Percentiles rank a stretch among this genome's conserved stretches.
Evolutionary conservation across 108 stramenopile genomes (phyloP).

Genomic region (Cyclotella choctawhatcheeana): DNA sequence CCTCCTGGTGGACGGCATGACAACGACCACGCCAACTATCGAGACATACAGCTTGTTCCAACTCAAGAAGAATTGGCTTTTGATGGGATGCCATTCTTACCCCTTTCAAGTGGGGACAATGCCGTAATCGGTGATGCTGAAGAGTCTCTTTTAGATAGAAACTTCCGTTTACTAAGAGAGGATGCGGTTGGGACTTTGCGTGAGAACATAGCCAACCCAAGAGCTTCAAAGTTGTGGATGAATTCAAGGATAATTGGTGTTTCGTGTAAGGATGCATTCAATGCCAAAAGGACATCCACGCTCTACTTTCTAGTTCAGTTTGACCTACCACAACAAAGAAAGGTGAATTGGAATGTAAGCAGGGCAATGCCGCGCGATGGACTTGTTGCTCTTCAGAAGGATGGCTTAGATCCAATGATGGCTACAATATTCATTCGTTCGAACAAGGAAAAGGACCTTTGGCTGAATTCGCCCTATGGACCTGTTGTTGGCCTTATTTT

Average conservation of each 20-base stretch:
- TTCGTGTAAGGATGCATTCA: conserved; percentile 33
- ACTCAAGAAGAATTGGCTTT: conserved; percentile 49
- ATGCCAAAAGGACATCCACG: conserved; percentile 5
- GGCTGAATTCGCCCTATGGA: not conserved
- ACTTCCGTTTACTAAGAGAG: conserved; percentile 60
- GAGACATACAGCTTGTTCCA: conserved; percentile 56
- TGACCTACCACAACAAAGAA: conserved; percentile 25
- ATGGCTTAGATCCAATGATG: conserved; percentile 16
- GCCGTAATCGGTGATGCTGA: conserved; percentile 37
- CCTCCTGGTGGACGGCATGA: conserved; percentile 61
- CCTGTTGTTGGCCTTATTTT: not conserved
- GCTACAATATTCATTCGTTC: conserved; percentile 25
- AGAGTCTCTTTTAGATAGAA: conserved; percentile 42
- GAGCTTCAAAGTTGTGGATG: conserved; percentile 34
- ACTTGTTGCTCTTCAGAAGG: conserved; percentile 45
- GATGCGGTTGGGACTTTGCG: conserved; percentile 55
- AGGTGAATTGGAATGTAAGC: conserved; percentile 31
- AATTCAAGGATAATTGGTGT: conserved; percentile 58
- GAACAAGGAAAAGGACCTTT: not conserved
- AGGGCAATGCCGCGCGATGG: conserved; percentile 40
- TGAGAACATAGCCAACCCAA: conserved; percentile 38
- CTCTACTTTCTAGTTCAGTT: conserved; percentile 46
- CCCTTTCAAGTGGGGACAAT: conserved; percentile 45
- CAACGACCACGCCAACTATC: conserved; percentile 55
- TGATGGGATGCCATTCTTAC: conserved; percentile 36